phyloP scores from a whole-genome alignment of 495 filamentous ascomycete genomes.

The Xylaria venustula region DNA sequence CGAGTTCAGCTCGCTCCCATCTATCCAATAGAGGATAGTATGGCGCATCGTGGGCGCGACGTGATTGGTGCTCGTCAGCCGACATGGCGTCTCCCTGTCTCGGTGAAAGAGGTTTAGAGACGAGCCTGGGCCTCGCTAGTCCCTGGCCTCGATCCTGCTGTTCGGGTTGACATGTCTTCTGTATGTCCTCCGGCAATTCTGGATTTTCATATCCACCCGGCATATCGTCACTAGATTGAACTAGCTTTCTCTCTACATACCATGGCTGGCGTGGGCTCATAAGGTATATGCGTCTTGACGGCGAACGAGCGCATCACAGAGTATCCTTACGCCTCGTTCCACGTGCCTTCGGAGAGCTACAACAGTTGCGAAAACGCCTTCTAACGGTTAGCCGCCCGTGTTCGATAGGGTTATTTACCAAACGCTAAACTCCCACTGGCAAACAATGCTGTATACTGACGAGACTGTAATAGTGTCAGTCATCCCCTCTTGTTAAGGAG shows the following conservation, averaged over 20 bases:
- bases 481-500: not conserved
- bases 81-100: slow-evolving; percentile 2
- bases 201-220: not conserved
- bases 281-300: not conserved
- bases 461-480: not conserved
- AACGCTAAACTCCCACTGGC: not conserved
- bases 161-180: not conserved
- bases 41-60: not conserved
- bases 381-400: not conserved
- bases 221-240: not conserved
- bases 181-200: not conserved
- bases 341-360: not conserved
- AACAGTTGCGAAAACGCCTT: not conserved
- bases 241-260: not conserved
- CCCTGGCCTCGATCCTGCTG: not conserved
- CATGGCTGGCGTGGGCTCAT: not conserved
- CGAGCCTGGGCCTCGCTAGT: not conserved
- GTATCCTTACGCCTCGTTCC: not conserved
- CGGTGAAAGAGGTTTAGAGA: not conserved
- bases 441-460: not conserved
- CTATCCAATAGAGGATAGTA: not conserved
- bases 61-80: slow-evolving; percentile 8
- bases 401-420: not conserved
- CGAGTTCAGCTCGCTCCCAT: not conserved
- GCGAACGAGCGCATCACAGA: not conserved